Conservation (phyloP, 108 stramenopile genomes). For the Fistulifera pelliculosa region DNA sequence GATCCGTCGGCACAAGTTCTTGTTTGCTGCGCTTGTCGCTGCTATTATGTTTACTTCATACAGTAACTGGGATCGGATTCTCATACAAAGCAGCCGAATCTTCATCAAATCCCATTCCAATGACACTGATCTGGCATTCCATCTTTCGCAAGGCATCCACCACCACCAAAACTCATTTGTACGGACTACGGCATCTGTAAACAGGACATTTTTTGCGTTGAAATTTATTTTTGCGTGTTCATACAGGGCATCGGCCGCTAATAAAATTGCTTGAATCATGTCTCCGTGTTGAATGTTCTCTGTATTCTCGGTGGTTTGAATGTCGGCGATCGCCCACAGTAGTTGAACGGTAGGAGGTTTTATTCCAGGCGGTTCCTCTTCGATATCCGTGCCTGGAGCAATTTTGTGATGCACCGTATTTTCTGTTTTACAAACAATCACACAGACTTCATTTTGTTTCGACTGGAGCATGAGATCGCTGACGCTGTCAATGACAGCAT, state of each 20-base stretch:
- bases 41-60: no score
- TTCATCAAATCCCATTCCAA: slow-evolving; percentile 48
- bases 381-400: slow-evolving; percentile 20
- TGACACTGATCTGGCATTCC: slow-evolving; percentile 47
- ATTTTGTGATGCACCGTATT: slow-evolving; percentile 51
- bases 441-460: slow-evolving; percentile 42
- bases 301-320: slow-evolving; percentile 13
- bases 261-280: slow-evolving; percentile 56
- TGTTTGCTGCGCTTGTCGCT: neutral
- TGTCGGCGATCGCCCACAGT: slow-evolving; percentile 27
- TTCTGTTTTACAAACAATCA: slow-evolving; percentile 45
- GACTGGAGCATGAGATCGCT: slow-evolving; percentile 58
- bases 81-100: slow-evolving; percentile 6
- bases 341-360: slow-evolving; percentile 32
- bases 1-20: slow-evolving; percentile 35
- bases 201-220: slow-evolving; percentile 52
- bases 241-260: slow-evolving; percentile 72
- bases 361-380: slow-evolving; percentile 24
- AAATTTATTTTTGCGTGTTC: slow-evolving; percentile 32
- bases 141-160: slow-evolving; percentile 41
- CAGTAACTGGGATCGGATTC: neutral
- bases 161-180: slow-evolving; percentile 36
- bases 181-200: slow-evolving; percentile 75
- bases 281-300: slow-evolving; percentile 28
- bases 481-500: slow-evolving; percentile 33